A percentile compares a stretch with the other conserved stretches of the same genome.
These are phyloP conservation scores for Talaromyces borbonicus DNA, from an alignment of 495 filamentous ascomycete genomes.

Conservation along the genomic window DNA sequence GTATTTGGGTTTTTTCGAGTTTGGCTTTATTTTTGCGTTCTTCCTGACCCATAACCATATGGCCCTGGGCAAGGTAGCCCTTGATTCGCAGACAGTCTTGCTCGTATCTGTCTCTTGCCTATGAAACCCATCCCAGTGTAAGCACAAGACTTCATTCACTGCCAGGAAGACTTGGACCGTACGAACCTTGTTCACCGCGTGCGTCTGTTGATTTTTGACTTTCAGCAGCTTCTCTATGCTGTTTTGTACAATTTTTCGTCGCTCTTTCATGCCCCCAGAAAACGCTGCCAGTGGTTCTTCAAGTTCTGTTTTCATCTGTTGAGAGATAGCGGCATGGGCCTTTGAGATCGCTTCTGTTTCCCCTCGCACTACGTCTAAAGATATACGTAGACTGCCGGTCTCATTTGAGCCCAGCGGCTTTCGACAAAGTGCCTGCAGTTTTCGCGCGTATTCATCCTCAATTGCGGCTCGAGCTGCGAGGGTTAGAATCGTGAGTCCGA, in stretches of 20 bases:
- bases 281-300: slow-evolving; percentile 92
- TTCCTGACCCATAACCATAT: slow-evolving; percentile 99
- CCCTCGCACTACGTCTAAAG: slow-evolving; percentile 75
- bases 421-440: slow-evolving; percentile 72
- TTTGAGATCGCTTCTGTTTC: slow-evolving; percentile 96
- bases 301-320: slow-evolving; percentile 93
- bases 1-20: slow-evolving; percentile 96
- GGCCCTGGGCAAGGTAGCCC: slow-evolving; percentile 93
- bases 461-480: slow-evolving; percentile 72
- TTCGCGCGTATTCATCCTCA: slow-evolving; percentile 96
- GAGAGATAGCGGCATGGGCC: slow-evolving; percentile 78
- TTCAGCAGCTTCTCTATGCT: slow-evolving; percentile 91
- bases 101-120: slow-evolving; percentile 89
- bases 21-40: slow-evolving; percentile 98
- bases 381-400: slow-evolving; percentile 68
- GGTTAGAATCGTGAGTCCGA: slow-evolving; percentile 1
- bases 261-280: slow-evolving; percentile 85
- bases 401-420: slow-evolving; percentile 90
- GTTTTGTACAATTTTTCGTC: slow-evolving; percentile 89
- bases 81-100: slow-evolving; percentile 98
- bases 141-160: not conserved
- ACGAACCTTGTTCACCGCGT: slow-evolving; percentile 77
- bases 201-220: slow-evolving; percentile 83
- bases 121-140: slow-evolving; percentile 6
- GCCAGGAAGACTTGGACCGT: not conserved